These are phyloP conservation scores for Wickerhamomyces canadensis DNA, from an alignment of 805 yeast genomes.

Conservation along the genomic window DNA sequence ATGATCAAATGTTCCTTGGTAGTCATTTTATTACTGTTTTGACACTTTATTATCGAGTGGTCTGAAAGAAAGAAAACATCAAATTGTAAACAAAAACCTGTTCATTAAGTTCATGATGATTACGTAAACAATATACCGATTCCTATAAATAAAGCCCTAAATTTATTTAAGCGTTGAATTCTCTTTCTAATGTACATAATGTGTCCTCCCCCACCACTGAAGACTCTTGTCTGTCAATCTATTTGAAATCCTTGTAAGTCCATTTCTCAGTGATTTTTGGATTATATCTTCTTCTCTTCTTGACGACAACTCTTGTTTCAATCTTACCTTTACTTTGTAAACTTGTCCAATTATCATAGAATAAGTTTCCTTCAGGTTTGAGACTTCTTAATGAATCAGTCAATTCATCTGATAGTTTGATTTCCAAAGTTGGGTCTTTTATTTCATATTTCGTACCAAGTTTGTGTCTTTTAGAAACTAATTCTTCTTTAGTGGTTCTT, in stretches of 20 bases:
- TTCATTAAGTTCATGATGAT: too few species aligned
- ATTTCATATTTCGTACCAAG: constrained; percentile 44
- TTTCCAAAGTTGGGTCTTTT: constrained; percentile 48
- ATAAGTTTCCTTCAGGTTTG: constrained; percentile 85
- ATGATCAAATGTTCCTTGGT: constrained; percentile 30
- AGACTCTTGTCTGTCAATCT: constrained; percentile 1
- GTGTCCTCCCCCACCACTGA: too few species aligned
- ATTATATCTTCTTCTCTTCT: constrained; percentile 60
- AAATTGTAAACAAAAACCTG: too few species aligned
- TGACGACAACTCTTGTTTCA: constrained; percentile 71
- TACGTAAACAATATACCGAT: too few species aligned
- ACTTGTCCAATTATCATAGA: constrained; percentile 75
- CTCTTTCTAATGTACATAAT: too few species aligned
- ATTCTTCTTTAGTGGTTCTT: constrained; percentile 21
- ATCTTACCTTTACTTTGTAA: constrained; percentile 82
- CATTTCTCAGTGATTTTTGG: constrained; percentile 85
- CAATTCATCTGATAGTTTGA: constrained; percentile 85
- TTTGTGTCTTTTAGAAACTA: constrained; percentile 31
- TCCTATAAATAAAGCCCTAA: too few species aligned
- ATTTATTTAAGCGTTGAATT: too few species aligned
- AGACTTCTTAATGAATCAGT: constrained; percentile 77
- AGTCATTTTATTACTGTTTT: neutral
- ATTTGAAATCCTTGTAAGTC: constrained; percentile 86
- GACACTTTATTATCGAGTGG: too few species aligned
- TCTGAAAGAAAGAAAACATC: too few species aligned